Evolutionary conservation across 2,329 filamentous ascomycete genomes (phyloP).

Genomic region (Nemania sp.): DNA sequence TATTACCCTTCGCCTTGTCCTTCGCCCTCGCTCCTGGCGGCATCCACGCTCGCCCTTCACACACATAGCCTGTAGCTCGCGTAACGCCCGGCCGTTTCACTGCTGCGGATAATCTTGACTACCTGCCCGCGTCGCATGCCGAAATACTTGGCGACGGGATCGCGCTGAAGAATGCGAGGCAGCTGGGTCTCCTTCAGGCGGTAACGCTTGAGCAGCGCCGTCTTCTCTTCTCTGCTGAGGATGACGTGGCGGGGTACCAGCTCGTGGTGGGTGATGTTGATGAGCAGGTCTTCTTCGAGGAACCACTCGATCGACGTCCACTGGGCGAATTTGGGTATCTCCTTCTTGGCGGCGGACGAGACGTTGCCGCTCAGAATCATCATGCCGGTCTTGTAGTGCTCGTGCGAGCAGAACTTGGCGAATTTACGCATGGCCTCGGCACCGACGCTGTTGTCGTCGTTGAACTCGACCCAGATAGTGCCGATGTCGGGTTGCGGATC

Average conservation of each 20-base stretch:
- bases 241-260: conserved; percentile 92
- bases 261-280: conserved; percentile 98
- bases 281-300: conserved; percentile 90
- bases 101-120: conserved; percentile 96
- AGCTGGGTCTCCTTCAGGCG: conserved; percentile 96
- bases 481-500: conserved; percentile 77
- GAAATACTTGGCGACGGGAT: conserved; percentile 90
- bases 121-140: conserved; percentile 90
- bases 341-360: conserved; percentile 84
- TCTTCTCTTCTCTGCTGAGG: conserved; percentile 88
- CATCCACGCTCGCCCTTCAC: conserved; percentile 42
- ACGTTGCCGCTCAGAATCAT: conserved; percentile 84
- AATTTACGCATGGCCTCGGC: conserved; percentile 92
- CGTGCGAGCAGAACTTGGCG: conserved; percentile 76
- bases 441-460: conserved; percentile 75
- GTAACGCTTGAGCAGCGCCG: conserved; percentile 82
- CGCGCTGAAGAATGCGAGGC: conserved; percentile 86
- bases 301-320: conserved; percentile 90
- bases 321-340: conserved; percentile 76
- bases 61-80: conserved; percentile 85
- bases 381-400: conserved; percentile 87
- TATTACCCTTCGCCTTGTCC: conserved; percentile 14
- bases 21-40: not conserved
- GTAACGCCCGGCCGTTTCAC: conserved; percentile 94
- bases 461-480: conserved; percentile 92